Evolutionary conservation across 768 basidiomycete genomes (phyloP), one percentile per base, ranked within the genome.

Genomic region (Pseudohyphozyma bogoriensis): DNA sequence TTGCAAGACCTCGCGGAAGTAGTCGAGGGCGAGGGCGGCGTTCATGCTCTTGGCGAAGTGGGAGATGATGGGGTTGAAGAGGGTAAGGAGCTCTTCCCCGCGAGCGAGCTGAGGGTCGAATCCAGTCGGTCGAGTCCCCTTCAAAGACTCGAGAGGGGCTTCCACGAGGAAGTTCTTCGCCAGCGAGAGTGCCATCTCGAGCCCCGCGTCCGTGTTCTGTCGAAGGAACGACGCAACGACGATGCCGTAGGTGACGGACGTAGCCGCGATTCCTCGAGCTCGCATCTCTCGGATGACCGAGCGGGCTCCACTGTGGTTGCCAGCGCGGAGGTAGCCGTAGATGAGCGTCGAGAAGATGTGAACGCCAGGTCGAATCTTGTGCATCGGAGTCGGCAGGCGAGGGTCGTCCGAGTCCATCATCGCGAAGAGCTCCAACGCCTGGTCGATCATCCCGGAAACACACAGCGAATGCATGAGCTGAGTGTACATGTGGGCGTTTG

Each of bases 391-490:
- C 15, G 59, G 57, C 4, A 64, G 55, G n/a, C 24, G 28, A 36
- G 32, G 6, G 55, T 74, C 68, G n/a, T 76, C 70, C n/a, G 68
- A 65, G 58, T 84, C 81, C 80, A 93, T 82, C 71, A 86, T 79
- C 39, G 73, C 71, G 69, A 85, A 84, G 26, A 93, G 76, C n/a
- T 82, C 77, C 51, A 76, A 72, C 8, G 89, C 89, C 11, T 80
- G 71, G 16, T 76, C 74, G 79, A 90, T 81, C 56, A 78, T 71
- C 8, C 83, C 81, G 22, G 82, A 76, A 67, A 90, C 86, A 70
- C 86, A 85, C 15, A 90, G 86, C 0, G 86, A 85, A 70, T 87
- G 86, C 37, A 91, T 82, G 51, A 89, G 75, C 49, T 86, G 76
- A 1, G 85, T 78, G 72, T 85, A 93, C 0, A 86, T 83, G 66